Conservation (phyloP, 2,329 filamentous ascomycete genomes). For the Didymella exigua region DNA sequence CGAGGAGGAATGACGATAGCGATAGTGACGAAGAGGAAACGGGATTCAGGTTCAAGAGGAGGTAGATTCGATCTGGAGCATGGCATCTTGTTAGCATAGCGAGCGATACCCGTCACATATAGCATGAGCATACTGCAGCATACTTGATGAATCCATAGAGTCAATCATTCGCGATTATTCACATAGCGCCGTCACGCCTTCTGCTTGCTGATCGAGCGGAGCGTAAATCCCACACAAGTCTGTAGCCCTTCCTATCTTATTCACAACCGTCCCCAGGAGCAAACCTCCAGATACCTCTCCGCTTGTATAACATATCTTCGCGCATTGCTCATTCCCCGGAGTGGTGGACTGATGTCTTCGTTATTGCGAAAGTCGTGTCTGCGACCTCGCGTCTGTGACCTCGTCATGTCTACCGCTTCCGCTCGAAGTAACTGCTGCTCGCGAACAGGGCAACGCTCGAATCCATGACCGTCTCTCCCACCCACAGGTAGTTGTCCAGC, state of each 20-base stretch:
- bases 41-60: conserved; percentile 59
- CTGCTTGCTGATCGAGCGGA: not conserved
- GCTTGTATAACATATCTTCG: no score
- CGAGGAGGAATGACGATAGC: conserved; percentile 52
- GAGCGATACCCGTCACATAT: not conserved
- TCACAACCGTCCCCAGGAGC: no score
- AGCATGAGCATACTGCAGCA: no score
- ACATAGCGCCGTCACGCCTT: not conserved
- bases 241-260: no score
- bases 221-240: not conserved
- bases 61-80: not conserved
- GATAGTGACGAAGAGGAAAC: conserved; percentile 64
- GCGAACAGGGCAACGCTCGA: conserved; percentile 91
- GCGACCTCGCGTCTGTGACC: no score
- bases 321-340: no score
- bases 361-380: no score
- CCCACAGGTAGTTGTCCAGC: conserved; percentile 90
- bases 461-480: conserved; percentile 98
- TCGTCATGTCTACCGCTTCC: conserved; percentile 62
- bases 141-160: not conserved
- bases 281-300: no score
- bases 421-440: conserved; percentile 71
- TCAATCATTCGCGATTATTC: not conserved
- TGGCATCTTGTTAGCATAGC: not conserved
- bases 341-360: no score